Conservation (phyloP, 805 yeast species). For the Sugiyamaella chiloensis region DNA sequence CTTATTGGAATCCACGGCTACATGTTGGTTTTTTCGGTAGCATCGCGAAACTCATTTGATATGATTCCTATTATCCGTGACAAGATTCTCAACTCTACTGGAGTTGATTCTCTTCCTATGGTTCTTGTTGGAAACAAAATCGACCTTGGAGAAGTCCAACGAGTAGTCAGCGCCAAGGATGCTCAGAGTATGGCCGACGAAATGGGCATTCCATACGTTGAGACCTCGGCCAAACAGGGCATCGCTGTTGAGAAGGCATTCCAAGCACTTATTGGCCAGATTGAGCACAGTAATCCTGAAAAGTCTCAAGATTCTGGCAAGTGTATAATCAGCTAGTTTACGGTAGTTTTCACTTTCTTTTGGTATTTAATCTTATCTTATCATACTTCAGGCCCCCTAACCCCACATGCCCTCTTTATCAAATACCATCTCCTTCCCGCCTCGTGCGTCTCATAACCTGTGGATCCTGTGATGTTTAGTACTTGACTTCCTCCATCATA, state of each 20-base stretch:
- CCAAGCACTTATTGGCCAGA: constrained; percentile 24
- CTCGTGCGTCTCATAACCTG: neutral
- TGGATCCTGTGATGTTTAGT: neutral
- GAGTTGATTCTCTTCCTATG: constrained; percentile 61
- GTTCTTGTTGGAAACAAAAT: constrained; percentile 63
- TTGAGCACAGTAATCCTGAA: constrained; percentile 20
- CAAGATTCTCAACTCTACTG: constrained; percentile 64
- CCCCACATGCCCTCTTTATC: too few species aligned
- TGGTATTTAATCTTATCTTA: constrained; percentile 6
- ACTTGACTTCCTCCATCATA: neutral
- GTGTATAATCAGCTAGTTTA: constrained; percentile 16
- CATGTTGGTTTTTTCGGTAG: constrained; percentile 66
- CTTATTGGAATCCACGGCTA: constrained; percentile 72
- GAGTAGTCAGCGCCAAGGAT: constrained; percentile 55
- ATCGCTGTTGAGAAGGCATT: constrained; percentile 23
- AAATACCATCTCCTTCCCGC: neutral
- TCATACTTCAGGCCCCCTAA: too few species aligned
- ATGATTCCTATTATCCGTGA: constrained; percentile 64
- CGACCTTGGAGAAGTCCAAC: constrained; percentile 51
- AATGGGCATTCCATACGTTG: constrained; percentile 61
- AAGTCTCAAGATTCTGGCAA: constrained; percentile 14
- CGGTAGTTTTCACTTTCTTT: too few species aligned
- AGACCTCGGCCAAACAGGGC: constrained; percentile 52
- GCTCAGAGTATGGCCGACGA: constrained; percentile 52
- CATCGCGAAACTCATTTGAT: constrained; percentile 64